Base-by-base conservation (phyloP, 1,139 yeast genomes). In the Scheffersomyces parashehatae region DNA sequence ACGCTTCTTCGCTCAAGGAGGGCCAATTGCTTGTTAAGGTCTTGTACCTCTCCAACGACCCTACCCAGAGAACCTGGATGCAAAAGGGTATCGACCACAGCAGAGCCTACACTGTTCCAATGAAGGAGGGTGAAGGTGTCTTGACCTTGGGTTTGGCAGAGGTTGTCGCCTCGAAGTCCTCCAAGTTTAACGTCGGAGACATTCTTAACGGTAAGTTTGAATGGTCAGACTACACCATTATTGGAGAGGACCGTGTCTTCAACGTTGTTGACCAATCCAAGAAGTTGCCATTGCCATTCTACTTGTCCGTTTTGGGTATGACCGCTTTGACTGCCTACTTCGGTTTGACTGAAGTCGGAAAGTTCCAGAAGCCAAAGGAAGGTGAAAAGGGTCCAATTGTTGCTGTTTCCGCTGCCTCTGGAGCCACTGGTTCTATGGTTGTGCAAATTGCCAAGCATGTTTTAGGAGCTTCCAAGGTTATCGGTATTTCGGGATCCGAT, bases 401-500 rank as follows among this genome's bases (percentile, higher is more conserved):
- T 43, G 60, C 81, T 38, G 70, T 83, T 30, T 78, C 85, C 26
- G 88, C 87, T 45, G 89, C 89, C 20, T 78, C 86, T 6, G 85
- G 90, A 48, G 88, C 88, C 26, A 83, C 84, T 31, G 89, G 90
- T 28, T 71, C 82, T n/a, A 64, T 75, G 43, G 82, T 72, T 30
- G 78, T 82, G 34, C 88, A 83, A 60, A 56, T 83, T 28, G 84
- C 88, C 38, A 71, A 81, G 49, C 66, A 77, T 43, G 58, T 79
- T 11, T 67, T 77, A 54, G 78, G 79, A 38, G 83, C 83, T 30
- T 64, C 69, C 41, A 77, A 71, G 50, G 85, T 84, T 30, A 71
- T 83, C 58, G 89, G 85, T 42, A 74, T 83, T 53, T 82, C 88
- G 15, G 87, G 89, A 46, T 77, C 83, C 14, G 68, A 65, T 12